A percentile compares a stretch with the other conserved stretches of the same genome.
Conservation (phyloP, 164 flowering plant species). For the Vitis riparia region DNA sequence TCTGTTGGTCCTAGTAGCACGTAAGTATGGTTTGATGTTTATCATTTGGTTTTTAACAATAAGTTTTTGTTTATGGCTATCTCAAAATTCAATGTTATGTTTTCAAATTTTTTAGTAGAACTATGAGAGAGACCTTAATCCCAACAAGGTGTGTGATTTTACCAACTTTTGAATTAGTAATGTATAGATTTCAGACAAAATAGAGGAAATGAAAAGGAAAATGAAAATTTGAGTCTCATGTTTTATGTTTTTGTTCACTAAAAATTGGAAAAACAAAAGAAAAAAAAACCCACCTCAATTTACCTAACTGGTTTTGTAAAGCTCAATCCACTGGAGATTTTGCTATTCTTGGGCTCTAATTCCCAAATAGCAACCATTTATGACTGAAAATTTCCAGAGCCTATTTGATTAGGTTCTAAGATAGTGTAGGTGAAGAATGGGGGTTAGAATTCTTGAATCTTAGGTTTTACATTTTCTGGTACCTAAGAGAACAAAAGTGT, state of each 20-base stretch:
- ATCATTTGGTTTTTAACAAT: background rate
- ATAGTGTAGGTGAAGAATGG: too few relatives aligned
- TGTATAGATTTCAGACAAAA: background rate
- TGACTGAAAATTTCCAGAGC: too few relatives aligned
- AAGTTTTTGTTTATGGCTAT: background rate
- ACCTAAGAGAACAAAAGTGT: too few relatives aligned
- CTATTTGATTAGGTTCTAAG: too few relatives aligned
- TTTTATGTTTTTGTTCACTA: background rate
- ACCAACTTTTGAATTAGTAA: background rate
- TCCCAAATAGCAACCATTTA: too few relatives aligned
- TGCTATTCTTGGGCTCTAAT: too few relatives aligned
- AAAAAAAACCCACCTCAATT: background rate
- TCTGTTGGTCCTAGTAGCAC: slow-evolving; percentile 2
- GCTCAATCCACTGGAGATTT: too few relatives aligned
- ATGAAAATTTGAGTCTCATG: background rate
- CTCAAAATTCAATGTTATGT: background rate
- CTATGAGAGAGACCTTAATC: slow-evolving; percentile 6
- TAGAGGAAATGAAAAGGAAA: background rate
- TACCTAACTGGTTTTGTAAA: background rate
- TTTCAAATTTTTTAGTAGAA: slow-evolving; percentile 1
- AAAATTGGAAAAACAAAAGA: background rate
- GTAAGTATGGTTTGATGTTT: slow-evolving; percentile 17
- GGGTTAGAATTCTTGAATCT: too few relatives aligned
- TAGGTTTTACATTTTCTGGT: too few relatives aligned
- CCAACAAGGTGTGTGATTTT: slow-evolving; percentile 12